Base-by-base conservation (phyloP, 2,329 filamentous ascomycete genomes). In the Chaetomiaceae sp. region DNA sequence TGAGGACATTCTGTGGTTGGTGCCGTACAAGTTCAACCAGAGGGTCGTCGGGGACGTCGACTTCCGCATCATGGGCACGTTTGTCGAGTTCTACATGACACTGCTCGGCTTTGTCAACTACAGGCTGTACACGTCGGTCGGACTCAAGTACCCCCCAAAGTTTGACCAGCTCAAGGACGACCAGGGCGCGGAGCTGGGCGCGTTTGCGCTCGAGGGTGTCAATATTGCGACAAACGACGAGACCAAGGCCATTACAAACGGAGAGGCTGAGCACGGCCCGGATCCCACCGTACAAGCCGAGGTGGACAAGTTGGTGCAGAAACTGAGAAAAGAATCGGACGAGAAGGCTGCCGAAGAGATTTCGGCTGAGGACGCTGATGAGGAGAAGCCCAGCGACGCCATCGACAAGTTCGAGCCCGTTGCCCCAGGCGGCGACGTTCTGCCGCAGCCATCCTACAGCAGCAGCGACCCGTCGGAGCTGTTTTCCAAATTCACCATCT, bases 61-160 rank as follows among this genome's bases (percentile, higher is more conserved):
- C 71, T 99, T 96, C 75, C 81, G 94, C 65, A 99, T 99, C 72
- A 99, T 99, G 94, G 92, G 90, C 55, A 99, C 94, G 4, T 99
- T 99, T 67, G 85, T 99, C 60, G 92, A 99, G 70, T 99, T 99
- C 71, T 99, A 99, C 77, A 96, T 95, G 65, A 97, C 92, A 4
- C 79, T 99, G 13, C 78, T 99, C 18, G 88, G 92, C 56, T 99
- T 99, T 66, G 85, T 97, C 73, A 96, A 99, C 78, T 99, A 90
- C 78, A 80, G 90, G 59, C 78, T 99, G 42, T 99, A 96, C 75
- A 96, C 90, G 1, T 85, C 89, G 0, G 77, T 95, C 58, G 94
- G 94, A 8, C 75, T 99, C 58, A 90, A 96, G 53, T 99, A 99
- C 68, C 94, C 94, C 16, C 94, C 94, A 57, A 96, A 90, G 71